Evolutionary conservation across 2,329 filamentous ascomycete genomes (phyloP).

Genomic region (Fusarium devonianum): DNA sequence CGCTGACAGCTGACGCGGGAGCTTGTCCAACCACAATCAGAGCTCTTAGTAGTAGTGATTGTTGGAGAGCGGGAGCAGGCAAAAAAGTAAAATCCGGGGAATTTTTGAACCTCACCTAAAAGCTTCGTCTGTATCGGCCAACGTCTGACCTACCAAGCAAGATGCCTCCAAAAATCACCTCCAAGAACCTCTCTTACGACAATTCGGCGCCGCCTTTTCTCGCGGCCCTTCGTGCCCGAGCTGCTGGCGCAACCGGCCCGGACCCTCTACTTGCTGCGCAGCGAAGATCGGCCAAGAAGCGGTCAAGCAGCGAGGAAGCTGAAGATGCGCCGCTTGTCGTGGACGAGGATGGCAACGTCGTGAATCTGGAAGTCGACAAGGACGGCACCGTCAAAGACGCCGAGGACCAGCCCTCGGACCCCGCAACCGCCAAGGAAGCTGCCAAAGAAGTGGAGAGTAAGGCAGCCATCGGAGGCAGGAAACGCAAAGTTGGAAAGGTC

Average conservation of each 20-base stretch:
- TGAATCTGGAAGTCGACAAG: slow-evolving; percentile 55
- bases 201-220: slow-evolving; percentile 67
- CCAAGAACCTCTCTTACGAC: slow-evolving; percentile 75
- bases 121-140: background rate
- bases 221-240: slow-evolving; percentile 61
- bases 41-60: background rate
- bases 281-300: slow-evolving; percentile 60
- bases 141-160: slow-evolving; percentile 18
- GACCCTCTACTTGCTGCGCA: slow-evolving; percentile 60
- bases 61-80: background rate
- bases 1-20: slow-evolving; percentile 5
- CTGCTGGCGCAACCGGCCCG: slow-evolving; percentile 57
- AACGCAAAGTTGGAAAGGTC: slow-evolving; percentile 59
- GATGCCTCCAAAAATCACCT: slow-evolving; percentile 69
- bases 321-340: slow-evolving; percentile 80
- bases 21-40: slow-evolving; percentile 22
- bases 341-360: slow-evolving; percentile 73
- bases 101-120: background rate
- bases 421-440: slow-evolving; percentile 44
- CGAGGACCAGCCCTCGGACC: slow-evolving; percentile 32
- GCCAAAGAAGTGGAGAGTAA: slow-evolving; percentile 43
- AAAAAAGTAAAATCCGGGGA: slow-evolving; percentile 5
- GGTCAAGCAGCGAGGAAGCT: slow-evolving; percentile 71
- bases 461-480: slow-evolving; percentile 51
- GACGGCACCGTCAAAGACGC: slow-evolving; percentile 53